Evolutionary conservation across 768 basidiomycete species (phyloP).

Genomic region (Bullera alba): DNA sequence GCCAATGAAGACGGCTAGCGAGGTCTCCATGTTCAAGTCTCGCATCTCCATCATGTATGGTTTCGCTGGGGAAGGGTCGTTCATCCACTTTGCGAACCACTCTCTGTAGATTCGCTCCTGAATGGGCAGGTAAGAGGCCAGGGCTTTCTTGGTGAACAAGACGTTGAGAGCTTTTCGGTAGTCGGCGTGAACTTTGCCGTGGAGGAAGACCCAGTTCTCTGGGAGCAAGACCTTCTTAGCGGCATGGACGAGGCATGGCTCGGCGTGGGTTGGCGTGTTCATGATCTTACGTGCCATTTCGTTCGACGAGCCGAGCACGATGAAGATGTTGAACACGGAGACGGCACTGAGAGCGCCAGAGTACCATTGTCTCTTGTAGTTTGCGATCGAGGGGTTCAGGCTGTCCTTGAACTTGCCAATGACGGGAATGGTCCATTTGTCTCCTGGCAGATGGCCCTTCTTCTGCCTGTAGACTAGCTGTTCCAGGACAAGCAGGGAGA

Average conservation of each 20-base stretch:
- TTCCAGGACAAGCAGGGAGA: conserved; percentile 73
- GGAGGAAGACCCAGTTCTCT: conserved; percentile 98
- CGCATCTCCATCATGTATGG: conserved; percentile 80
- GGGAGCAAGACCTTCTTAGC: conserved; percentile 77
- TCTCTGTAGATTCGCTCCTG: conserved; percentile 76
- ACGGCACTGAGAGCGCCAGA: conserved; percentile 78
- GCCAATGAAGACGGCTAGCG: conserved; percentile 91
- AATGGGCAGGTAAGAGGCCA: conserved; percentile 74
- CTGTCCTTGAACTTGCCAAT: conserved; percentile 96
- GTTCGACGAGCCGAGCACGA: conserved; percentile 94
- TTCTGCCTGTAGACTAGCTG: conserved; percentile 72
- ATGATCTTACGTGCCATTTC: conserved; percentile 90
- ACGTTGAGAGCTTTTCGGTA: conserved; percentile 85
- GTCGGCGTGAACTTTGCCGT: conserved; percentile 83
- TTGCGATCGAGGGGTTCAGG: conserved; percentile 80
- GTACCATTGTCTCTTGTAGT: conserved; percentile 87
- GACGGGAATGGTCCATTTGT: conserved; percentile 88
- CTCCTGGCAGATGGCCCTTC: conserved; percentile 80
- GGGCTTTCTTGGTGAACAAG: conserved; percentile 89
- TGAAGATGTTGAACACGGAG: conserved; percentile 98
- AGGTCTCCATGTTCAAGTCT: conserved; percentile 93
- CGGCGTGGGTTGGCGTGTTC: conserved; percentile 84
- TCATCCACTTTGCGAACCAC: conserved; percentile 69
- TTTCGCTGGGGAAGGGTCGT: conserved; percentile 50
- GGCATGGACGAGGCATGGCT: conserved; percentile 87